Evolutionary conservation across 768 basidiomycete genomes (phyloP).

Genomic region (Tylopilus rubrobrunneus): DNA sequence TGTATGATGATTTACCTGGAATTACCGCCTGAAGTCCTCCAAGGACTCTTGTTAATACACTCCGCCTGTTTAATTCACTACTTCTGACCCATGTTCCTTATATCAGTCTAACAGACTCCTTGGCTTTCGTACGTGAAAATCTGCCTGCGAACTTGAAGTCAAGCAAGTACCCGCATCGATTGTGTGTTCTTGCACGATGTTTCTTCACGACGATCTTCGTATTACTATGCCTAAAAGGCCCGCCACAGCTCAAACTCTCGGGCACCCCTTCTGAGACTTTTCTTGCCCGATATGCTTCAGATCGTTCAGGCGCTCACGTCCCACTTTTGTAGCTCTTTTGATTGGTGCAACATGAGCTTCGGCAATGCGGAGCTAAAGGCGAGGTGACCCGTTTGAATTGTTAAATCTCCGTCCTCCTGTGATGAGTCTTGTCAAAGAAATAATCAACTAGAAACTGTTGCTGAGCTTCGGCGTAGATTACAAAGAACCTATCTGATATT

Average conservation of each 20-base stretch:
- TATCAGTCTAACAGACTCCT: background rate
- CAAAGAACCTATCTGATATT: conserved; percentile 34
- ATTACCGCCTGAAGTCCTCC: conserved; percentile 76
- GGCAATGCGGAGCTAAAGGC: conserved; percentile 7
- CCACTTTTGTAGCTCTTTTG: background rate
- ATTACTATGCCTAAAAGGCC: conserved; percentile 81
- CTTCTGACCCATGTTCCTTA: conserved; percentile 41
- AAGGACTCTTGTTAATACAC: conserved; percentile 57
- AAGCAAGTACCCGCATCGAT: conserved; percentile 2
- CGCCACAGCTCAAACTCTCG: conserved; percentile 85
- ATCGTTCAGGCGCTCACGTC: background rate
- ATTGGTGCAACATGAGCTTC: background rate
- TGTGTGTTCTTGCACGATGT: conserved; percentile 13
- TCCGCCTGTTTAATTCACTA: conserved; percentile 70
- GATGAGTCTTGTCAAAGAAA: conserved; percentile 31
- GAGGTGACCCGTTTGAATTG: background rate
- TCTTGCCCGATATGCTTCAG: background rate
- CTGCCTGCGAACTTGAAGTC: background rate
- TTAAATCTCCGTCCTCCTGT: background rate
- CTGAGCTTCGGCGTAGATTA: conserved; percentile 72
- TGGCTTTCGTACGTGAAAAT: background rate
- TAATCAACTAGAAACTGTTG: conserved; percentile 90
- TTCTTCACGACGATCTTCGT: conserved; percentile 88
- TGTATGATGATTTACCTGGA: conserved; percentile 45
- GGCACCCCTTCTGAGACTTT: conserved; percentile 68